These are phyloP conservation scores for Colletotrichum sp. DNA, from an alignment of 2,329 filamentous ascomycete species.

Conservation along the genomic window DNA sequence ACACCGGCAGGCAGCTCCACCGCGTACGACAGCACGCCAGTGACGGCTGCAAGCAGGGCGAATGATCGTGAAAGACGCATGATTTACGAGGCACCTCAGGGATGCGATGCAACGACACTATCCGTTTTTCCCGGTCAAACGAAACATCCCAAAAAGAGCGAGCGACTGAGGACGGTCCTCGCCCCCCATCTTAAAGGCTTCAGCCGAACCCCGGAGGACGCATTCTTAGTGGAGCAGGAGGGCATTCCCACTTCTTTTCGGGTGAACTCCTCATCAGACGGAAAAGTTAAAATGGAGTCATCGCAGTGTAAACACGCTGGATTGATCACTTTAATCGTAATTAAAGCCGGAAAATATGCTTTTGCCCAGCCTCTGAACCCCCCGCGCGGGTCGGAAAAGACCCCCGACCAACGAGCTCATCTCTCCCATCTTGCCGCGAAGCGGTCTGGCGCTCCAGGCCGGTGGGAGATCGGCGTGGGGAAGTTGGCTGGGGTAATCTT, in stretches of 20 bases:
- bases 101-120: conserved; percentile 8
- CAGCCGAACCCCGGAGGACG: neutral
- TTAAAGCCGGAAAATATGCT: neutral
- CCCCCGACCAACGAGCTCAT: neutral
- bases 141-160: neutral
- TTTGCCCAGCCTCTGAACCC: neutral
- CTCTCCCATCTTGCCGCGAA: neutral
- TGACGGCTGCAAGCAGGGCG: neutral
- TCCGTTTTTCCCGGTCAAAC: neutral
- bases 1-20: conserved; percentile 19
- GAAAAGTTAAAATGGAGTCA: conserved; percentile 10
- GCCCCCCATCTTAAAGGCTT: conserved; percentile 5
- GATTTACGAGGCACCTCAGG: neutral
- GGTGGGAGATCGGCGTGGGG: conserved; percentile 11
- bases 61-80: conserved; percentile 3
- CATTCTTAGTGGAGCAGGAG: neutral
- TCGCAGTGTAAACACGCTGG: neutral
- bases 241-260: conserved; percentile 18
- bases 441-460: neutral
- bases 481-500: neutral
- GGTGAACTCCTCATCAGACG: conserved; percentile 4
- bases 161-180: neutral
- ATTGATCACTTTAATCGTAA: neutral
- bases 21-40: conserved; percentile 5
- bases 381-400: conserved; percentile 6